Base-by-base conservation (phyloP, 2,329 filamentous ascomycete genomes). In the Colletotrichum sp. region DNA sequence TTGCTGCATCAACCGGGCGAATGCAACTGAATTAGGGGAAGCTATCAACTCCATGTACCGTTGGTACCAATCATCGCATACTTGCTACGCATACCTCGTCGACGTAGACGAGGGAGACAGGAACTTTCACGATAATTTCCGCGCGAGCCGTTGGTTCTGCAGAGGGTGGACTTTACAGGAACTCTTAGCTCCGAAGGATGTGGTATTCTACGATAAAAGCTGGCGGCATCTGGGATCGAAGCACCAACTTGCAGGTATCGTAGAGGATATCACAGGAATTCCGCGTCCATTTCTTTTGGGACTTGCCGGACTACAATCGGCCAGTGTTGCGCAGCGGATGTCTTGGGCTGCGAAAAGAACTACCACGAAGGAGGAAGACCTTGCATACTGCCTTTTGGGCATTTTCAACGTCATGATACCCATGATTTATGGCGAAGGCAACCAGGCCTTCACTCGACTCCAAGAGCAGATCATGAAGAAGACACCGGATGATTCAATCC, bases 211-310 rank as follows among this genome's bases (percentile, higher is more conserved):
- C 28, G 77, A 68, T 36, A 52, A 32, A 30, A 68, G 74, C 30
- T 81, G 80, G 80, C 26, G 4, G 1, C 36, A 1, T 1, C 26
- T 79, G 8, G 79, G 79, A 13, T 77, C 76, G 1, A 79, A 79
- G 63, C 22, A 28, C 3, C 55, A 44, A 5, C 62, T 76, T 13
- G 57, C 76, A 67, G 22, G 77, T 77, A 18, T 70, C 52, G 71
- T 85, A 3, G 79, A 79, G 9, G 62, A 72, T 9, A 79, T 83
- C n/a, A 85, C 84, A 2, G 76, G 77, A 0, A 84, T 86, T 13
- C 76, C 77, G 0, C 71, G 57, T 13, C 63, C 32, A 2, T 75
- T 68, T 13, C 30, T 80, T 0, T 28, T 78, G 1, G 76, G 79
- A 2, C n/a, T 62, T 4, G 13, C 62, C 1, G 24, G 64, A 1